Base-by-base conservation (phyloP, 2,329 filamentous ascomycete species). In the Apiospora arundinis region DNA sequence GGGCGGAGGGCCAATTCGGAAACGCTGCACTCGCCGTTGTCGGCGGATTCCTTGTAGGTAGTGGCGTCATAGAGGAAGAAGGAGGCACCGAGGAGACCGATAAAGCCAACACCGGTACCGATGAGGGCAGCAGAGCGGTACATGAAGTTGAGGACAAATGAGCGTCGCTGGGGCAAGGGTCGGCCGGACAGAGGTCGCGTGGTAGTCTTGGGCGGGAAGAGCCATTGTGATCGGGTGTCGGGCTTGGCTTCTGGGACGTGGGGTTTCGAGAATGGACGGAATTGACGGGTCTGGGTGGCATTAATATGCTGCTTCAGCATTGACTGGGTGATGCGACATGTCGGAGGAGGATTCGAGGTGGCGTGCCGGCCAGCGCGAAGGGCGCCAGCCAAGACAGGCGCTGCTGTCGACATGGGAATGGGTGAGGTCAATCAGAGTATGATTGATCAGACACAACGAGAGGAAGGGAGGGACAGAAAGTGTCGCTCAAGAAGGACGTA, bases 41-140 rank as follows among this genome's bases (percentile, higher is more conserved):
- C 89, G 1, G 89, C 83, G 66, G 92, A 86, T 74, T 95, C 92
- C 72, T 90, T 91, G 84, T 99, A 99, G 18, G 96, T 99, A 67
- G 91, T 92, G 12, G 95, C 92, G 84, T 99, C 96, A 84, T 97
- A 99, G 76, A 96, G 76, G 83, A 99, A 99, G 86, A 99, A 98
- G 67, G 87, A 92, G 25, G 95, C 82, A 8, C 98, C 87, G 7
- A 93, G 86, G 4, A 88, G 83, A 45, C 92, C 91, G 70, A 93
- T 81, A 68, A 95, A 87, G 9, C 92, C 85, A 48, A 96, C 87
- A 68, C 95, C 93, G 72, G 93, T 91, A 49, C 96, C 96, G 28
- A 94, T 82, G 77, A 89, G 89, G 2, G 92, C 90, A 45, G 95
- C 92, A 44, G 89, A 86, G 75, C 92, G 89, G 79, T 93, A 94